Conservation (phyloP, 2,329 filamentous ascomycete genomes). For the Fusarium staphyleae region DNA sequence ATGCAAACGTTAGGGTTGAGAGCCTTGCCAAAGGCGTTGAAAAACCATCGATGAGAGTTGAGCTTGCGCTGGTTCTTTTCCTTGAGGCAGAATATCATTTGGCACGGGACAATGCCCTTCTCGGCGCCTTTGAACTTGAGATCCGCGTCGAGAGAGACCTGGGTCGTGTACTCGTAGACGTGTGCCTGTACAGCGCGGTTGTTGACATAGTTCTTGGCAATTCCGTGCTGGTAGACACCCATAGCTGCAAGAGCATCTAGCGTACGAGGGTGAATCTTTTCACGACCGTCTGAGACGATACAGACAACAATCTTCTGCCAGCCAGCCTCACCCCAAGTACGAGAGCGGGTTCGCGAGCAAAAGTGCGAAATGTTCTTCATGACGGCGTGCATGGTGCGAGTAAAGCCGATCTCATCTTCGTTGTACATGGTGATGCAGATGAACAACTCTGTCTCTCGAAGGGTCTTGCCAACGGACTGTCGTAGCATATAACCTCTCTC, state of each 20-base stretch:
- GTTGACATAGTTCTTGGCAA: constrained; percentile 98
- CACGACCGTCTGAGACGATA: constrained; percentile 91
- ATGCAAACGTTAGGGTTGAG: constrained; percentile 97
- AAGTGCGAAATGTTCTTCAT: constrained; percentile 99
- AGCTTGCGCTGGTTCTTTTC: constrained; percentile 98
- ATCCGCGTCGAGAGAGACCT: constrained; percentile 93
- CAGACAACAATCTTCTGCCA: constrained; percentile 99
- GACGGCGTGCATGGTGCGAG: constrained; percentile 96
- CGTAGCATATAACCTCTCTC: constrained; percentile 88
- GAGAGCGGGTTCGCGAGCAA: constrained; percentile 87
- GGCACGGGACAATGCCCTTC: constrained; percentile 97
- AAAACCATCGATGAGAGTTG: constrained; percentile 99
- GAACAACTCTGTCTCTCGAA: constrained; percentile 91
- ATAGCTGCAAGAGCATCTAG: constrained; percentile 94
- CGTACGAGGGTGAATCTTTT: constrained; percentile 88
- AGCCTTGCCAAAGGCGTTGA: constrained; percentile 94
- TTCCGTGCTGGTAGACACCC: constrained; percentile 97
- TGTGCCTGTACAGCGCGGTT: constrained; percentile 93
- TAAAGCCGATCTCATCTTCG: constrained; percentile 96
- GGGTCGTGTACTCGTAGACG: constrained; percentile 98
- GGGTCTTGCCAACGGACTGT: constrained; percentile 84
- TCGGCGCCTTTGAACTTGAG: constrained; percentile 99
- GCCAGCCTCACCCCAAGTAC: constrained; percentile 95
- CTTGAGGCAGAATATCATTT: constrained; percentile 98
- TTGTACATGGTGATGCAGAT: constrained; percentile 99